phyloP scores from a whole-genome alignment of 192 early-diverging fungal species.

The Rhizophlyctis rosea region DNA sequence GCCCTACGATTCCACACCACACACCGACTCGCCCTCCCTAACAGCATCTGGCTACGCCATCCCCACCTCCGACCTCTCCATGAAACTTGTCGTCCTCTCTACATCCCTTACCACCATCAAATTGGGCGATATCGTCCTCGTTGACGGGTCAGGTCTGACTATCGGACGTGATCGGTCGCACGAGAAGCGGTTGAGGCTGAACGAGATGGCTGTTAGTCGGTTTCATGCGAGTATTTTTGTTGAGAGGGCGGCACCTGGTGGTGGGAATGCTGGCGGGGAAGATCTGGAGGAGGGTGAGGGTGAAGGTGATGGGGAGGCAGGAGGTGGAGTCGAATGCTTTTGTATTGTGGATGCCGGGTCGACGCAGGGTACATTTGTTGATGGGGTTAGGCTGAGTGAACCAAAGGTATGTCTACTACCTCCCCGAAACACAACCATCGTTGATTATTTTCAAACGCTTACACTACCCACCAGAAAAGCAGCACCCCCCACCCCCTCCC shows the following conservation, averaged over 20 bases:
- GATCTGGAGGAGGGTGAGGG: not conserved
- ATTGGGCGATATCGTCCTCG: slow-evolving; percentile 17
- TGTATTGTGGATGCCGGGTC: slow-evolving; percentile 67
- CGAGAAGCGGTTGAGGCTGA: slow-evolving; percentile 22
- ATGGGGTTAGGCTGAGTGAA: slow-evolving; percentile 59
- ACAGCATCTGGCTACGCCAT: not conserved
- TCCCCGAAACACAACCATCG: not conserved
- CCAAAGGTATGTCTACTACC: slow-evolving; percentile 49
- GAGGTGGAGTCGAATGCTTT: slow-evolving; percentile 20
- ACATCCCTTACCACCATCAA: slow-evolving; percentile 4
- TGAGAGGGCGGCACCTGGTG: not conserved
- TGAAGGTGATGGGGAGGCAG: not conserved
- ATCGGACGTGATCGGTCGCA: slow-evolving; percentile 16
- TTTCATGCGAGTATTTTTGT: slow-evolving; percentile 22
- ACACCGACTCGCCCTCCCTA: not conserved
- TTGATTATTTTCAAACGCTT: not conserved
- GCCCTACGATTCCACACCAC: no score
- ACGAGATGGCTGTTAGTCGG: slow-evolving; percentile 26
- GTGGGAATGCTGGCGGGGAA: slow-evolving; percentile 4
- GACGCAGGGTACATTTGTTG: slow-evolving; percentile 73
- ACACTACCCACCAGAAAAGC: slow-evolving; percentile 21
- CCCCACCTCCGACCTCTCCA: slow-evolving; percentile 4
- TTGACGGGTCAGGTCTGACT: slow-evolving; percentile 15
- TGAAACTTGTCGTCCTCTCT: slow-evolving; percentile 25
- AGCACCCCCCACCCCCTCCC: slow-evolving; percentile 55